A percentile compares a stretch with the other conserved stretches of the same genome.
Conservation (phyloP, 2,329 filamentous ascomycete species). For the Colletotrichum tabaci region DNA sequence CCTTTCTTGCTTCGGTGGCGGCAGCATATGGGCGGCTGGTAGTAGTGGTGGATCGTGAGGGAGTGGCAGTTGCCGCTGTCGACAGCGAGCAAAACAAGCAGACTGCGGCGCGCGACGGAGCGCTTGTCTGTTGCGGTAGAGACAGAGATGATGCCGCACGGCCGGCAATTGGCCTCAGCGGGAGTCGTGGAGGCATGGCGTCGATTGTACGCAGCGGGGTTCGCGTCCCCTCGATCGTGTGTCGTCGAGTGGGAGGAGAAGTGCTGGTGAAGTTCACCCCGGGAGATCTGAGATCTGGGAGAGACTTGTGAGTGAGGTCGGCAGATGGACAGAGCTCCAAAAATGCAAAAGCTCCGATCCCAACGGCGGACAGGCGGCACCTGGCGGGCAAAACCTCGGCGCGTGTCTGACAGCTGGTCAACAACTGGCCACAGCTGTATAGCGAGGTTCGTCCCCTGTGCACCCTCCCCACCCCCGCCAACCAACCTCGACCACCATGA, state of each 20-base stretch:
- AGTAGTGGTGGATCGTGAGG: conserved; percentile 13
- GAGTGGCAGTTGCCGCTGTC: conserved; percentile 9
- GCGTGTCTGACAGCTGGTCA: not conserved
- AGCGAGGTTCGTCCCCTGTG: not conserved
- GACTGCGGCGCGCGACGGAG: conserved; percentile 29
- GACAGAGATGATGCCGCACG: conserved; percentile 37
- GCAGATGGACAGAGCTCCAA: conserved; percentile 37
- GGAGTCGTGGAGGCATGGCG: conserved; percentile 50
- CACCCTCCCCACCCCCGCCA: conserved; percentile 24
- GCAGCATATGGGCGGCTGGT: not conserved
- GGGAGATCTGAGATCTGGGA: not conserved
- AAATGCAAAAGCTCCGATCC: conserved; percentile 33
- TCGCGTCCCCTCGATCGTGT: not conserved
- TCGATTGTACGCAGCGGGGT: not conserved
- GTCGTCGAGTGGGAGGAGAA: not conserved
- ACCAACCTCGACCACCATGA: conserved; percentile 18
- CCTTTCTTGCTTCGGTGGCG: not conserved
- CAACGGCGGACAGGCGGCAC: not conserved
- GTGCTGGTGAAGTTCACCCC: conserved; percentile 1
- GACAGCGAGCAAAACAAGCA: conserved; percentile 44
- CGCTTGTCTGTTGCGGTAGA: conserved; percentile 25
- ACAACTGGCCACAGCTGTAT: not conserved
- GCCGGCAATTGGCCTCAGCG: conserved; percentile 48
- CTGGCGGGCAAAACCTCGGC: conserved; percentile 36
- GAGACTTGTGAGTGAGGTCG: conserved; percentile 21